Percentiles rank a stretch among this genome's conserved stretches.
phyloP scores from a whole-genome alignment of 1,139 yeast species.

The Suhomyces kunorum region DNA sequence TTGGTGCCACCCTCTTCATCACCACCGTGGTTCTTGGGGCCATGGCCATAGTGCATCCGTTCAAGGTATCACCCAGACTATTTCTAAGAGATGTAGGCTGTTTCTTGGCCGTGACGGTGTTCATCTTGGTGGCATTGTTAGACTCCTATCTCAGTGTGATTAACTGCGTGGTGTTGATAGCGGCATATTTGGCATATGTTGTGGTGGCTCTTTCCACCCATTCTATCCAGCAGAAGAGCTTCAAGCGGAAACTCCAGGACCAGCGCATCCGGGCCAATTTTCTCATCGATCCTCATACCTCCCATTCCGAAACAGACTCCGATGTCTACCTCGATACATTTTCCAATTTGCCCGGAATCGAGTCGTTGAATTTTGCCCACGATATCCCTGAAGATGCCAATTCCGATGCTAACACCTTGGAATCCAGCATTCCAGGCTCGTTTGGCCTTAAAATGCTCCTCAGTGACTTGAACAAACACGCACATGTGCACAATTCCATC shows the following conservation, averaged over 20 bases:
- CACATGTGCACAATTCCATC: constrained; percentile 16
- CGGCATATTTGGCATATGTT: constrained; percentile 57
- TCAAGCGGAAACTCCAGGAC: constrained; percentile 24
- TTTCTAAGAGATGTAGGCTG: constrained; percentile 60
- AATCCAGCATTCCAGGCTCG: constrained; percentile 25
- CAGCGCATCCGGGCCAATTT: constrained; percentile 34
- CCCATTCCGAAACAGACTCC: background rate
- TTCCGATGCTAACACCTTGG: constrained; percentile 17
- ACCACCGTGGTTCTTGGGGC: constrained; percentile 73
- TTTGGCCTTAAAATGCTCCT: constrained; percentile 39
- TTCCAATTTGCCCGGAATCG: constrained; percentile 36
- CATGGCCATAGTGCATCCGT: constrained; percentile 70
- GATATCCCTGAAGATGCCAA: constrained; percentile 26
- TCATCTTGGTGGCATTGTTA: constrained; percentile 43
- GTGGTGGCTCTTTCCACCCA: constrained; percentile 38
- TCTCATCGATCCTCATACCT: background rate
- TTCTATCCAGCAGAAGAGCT: constrained; percentile 25
- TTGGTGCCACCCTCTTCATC: constrained; percentile 85
- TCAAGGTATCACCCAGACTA: constrained; percentile 50
- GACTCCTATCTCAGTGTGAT: constrained; percentile 47
- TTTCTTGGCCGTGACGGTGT: constrained; percentile 47
- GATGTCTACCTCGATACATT: constrained; percentile 25
- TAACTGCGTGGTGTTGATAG: constrained; percentile 52
- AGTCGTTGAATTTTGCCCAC: constrained; percentile 26
- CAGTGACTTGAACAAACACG: constrained; percentile 35